phyloP scores from a whole-genome alignment of 176 grass and related monocot genomes.

The Lolium multiflorum region DNA sequence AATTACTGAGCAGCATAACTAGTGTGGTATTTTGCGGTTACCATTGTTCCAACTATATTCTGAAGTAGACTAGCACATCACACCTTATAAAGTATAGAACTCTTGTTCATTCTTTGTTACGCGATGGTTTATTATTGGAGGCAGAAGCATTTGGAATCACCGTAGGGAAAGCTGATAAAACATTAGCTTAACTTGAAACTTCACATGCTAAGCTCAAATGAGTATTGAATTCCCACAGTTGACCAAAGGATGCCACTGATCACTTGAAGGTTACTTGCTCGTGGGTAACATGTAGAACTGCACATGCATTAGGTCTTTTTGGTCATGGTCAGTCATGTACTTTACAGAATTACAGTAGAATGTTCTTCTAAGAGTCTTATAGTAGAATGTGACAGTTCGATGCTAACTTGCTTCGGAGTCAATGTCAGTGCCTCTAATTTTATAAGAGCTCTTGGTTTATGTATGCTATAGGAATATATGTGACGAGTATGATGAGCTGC shows the following conservation, averaged over 20 bases:
- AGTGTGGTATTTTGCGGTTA: background rate
- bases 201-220: background rate
- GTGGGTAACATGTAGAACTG: background rate
- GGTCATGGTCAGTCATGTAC: background rate
- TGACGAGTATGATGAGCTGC: too few relatives aligned
- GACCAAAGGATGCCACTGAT: background rate
- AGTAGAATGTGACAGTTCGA: too few relatives aligned
- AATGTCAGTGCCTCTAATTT: too few relatives aligned
- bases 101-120: background rate
- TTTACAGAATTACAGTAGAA: background rate
- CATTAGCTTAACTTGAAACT: background rate
- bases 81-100: background rate
- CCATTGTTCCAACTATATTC: background rate
- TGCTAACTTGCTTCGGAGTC: too few relatives aligned
- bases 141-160: background rate
- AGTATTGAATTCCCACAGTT: background rate
- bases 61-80: background rate
- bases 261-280: background rate
- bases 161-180: background rate
- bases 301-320: background rate
- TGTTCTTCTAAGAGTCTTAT: too few relatives aligned
- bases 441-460: too few relatives aligned
- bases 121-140: background rate
- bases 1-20: background rate
- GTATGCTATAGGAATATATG: too few relatives aligned